Percentiles rank a stretch among this genome's conserved stretches.
phyloP scores from a whole-genome alignment of 2,329 filamentous ascomycete species.

The Geosmithia morbida region DNA sequence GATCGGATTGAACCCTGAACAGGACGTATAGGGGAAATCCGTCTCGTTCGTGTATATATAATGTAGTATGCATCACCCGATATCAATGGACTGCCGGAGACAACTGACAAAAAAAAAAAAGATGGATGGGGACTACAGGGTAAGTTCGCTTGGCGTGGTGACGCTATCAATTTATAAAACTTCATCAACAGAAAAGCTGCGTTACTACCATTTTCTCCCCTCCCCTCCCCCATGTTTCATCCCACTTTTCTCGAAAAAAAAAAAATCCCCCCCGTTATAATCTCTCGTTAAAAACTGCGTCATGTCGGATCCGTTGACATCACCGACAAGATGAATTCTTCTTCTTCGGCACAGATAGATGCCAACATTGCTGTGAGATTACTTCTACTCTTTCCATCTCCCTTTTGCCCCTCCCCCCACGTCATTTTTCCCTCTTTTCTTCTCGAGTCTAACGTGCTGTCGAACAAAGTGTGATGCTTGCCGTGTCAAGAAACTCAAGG shows the following conservation, averaged over 20 bases:
- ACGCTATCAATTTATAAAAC: too few species aligned
- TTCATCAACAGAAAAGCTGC: too few species aligned
- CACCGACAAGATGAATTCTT: background rate
- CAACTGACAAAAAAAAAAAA: too few species aligned
- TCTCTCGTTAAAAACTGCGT: background rate
- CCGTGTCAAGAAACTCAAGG: conserved; percentile 9
- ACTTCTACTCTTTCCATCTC: background rate
- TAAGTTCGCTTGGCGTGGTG: too few species aligned
- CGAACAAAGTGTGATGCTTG: conserved; percentile 7
- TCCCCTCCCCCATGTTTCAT: background rate
- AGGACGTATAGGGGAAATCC: too few species aligned
- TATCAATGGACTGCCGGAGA: too few species aligned
- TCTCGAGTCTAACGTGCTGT: background rate
- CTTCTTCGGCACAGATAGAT: background rate
- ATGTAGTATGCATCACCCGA: too few species aligned
- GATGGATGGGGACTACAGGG: too few species aligned
- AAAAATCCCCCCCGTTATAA: background rate
- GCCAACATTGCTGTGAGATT: conserved; percentile 1
- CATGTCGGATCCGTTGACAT: background rate
- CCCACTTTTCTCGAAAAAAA: background rate
- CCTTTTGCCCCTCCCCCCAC: background rate
- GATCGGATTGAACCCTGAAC: too few species aligned
- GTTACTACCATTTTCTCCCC: too few species aligned
- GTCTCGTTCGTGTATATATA: too few species aligned
- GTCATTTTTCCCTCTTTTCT: too few species aligned